Percentiles rank a stretch among this genome's conserved stretches.
These are phyloP conservation scores for Arabis hirsuta DNA, from an alignment of 345 rosid species.

Conservation along the genomic window DNA sequence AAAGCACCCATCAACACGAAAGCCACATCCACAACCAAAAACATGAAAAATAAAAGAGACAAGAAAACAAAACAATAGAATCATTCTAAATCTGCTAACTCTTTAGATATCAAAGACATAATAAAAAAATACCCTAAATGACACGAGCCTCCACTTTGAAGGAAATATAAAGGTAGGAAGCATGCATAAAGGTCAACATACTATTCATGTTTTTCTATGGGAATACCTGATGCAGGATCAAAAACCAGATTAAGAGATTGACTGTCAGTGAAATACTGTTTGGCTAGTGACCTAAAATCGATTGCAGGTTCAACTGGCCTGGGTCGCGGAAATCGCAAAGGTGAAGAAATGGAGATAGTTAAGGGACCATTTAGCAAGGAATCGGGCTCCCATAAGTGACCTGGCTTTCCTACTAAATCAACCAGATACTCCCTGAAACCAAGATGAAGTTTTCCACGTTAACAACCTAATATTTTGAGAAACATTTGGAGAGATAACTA, in stretches of 20 bases:
- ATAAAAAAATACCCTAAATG: conserved; percentile 19
- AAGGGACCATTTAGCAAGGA: conserved; percentile 97
- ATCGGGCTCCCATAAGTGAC: conserved; percentile 86
- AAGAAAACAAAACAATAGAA: conserved; percentile 16
- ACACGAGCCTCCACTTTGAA: background rate
- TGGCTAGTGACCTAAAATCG: conserved; percentile 87
- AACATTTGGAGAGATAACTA: background rate
- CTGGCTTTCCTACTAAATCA: conserved; percentile 93
- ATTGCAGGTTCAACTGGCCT: conserved; percentile 66
- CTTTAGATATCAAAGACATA: conserved; percentile 13
- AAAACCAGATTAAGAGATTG: conserved; percentile 82
- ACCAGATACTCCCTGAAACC: conserved; percentile 90
- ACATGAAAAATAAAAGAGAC: background rate
- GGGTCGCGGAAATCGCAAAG: conserved; percentile 88
- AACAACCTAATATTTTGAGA: conserved; percentile 27
- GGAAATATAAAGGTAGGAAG: conserved; percentile 17
- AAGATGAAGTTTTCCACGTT: conserved; percentile 35
- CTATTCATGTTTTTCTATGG: conserved; percentile 7
- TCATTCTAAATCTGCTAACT: conserved; percentile 11
- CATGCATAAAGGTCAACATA: background rate
- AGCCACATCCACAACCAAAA: conserved; percentile 19
- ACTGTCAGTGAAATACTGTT: conserved; percentile 83
- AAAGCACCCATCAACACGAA: conserved; percentile 13
- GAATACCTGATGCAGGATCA: conserved; percentile 73
- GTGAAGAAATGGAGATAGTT: conserved; percentile 90